These are phyloP conservation scores for Colletotrichum sp. DNA, from an alignment of 2,329 filamentous ascomycete genomes.

Conservation along the genomic window DNA sequence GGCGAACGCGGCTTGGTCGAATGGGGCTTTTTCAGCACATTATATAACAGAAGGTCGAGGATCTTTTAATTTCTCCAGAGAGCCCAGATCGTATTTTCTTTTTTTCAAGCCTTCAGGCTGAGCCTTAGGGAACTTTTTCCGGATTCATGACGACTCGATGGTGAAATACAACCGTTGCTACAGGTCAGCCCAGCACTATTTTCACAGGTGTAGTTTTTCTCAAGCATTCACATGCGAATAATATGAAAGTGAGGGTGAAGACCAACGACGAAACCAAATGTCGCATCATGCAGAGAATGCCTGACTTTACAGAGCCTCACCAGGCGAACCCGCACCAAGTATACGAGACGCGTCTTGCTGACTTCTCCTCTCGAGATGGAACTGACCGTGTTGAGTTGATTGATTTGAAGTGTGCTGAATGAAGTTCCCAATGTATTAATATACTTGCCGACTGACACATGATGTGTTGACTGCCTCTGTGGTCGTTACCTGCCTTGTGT, in stretches of 20 bases:
- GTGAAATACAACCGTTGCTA: too few relatives aligned
- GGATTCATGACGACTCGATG: too few relatives aligned
- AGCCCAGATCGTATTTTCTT: too few relatives aligned
- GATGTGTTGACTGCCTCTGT: neutral
- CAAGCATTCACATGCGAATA: neutral
- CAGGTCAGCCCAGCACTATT: too few relatives aligned
- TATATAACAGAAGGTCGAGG: neutral
- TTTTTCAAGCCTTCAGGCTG: too few relatives aligned
- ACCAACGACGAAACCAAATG: fast-evolving
- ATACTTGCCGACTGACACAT: neutral
- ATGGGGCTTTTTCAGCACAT: neutral
- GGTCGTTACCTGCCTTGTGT: neutral
- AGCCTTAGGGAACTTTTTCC: too few relatives aligned
- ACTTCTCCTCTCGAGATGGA: neutral
- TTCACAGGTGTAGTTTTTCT: fast-evolving
- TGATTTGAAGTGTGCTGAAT: neutral
- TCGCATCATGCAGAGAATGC: fast-evolving
- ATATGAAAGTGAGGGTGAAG: neutral
- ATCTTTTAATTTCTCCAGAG: too few relatives aligned
- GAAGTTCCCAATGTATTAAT: neutral
- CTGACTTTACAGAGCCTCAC: neutral
- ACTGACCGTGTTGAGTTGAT: too few relatives aligned
- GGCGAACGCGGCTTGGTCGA: neutral
- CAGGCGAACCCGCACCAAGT: fast-evolving
- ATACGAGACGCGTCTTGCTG: neutral